A percentile compares a stretch with the other conserved stretches of the same genome.
These are phyloP conservation scores for Rosa rugosa DNA, from an alignment of 306 rosid species.

Conservation along the genomic window DNA sequence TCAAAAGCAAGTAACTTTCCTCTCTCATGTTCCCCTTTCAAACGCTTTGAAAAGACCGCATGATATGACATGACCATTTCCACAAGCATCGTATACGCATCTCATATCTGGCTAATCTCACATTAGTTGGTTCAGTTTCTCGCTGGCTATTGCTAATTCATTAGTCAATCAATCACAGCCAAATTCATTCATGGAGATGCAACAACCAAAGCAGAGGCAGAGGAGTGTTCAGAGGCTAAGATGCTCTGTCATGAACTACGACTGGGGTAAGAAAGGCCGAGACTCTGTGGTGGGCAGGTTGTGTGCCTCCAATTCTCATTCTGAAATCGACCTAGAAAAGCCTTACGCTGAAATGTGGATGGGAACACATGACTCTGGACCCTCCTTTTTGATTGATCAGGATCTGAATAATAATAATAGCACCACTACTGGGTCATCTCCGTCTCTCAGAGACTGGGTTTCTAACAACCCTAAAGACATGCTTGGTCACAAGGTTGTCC, in stretches of 20 bases:
- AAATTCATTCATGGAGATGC: background rate
- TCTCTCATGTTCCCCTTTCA: background rate
- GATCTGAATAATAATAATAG: background rate
- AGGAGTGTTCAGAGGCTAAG: background rate
- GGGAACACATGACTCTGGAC: conserved; percentile 35
- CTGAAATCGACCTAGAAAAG: background rate
- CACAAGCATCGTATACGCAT: background rate
- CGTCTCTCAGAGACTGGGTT: conserved; percentile 72
- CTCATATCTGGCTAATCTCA: background rate
- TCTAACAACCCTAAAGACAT: conserved; percentile 50
- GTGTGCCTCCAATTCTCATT: background rate
- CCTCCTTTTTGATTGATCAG: conserved; percentile 49
- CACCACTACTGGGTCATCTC: background rate
- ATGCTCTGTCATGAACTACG: background rate
- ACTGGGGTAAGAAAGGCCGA: background rate
- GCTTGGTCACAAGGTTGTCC: conserved; percentile 65
- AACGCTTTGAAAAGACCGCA: background rate
- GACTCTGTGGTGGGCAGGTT: background rate
- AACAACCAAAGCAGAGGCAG: background rate
- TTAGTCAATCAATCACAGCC: background rate
- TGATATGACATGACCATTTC: background rate
- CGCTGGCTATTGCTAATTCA: background rate
- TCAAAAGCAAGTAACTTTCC: no score
- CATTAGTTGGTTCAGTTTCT: background rate
- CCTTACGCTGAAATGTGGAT: background rate